phyloP scores from a whole-genome alignment of 345 rosid species.

The Aquilaria malaccensis region DNA sequence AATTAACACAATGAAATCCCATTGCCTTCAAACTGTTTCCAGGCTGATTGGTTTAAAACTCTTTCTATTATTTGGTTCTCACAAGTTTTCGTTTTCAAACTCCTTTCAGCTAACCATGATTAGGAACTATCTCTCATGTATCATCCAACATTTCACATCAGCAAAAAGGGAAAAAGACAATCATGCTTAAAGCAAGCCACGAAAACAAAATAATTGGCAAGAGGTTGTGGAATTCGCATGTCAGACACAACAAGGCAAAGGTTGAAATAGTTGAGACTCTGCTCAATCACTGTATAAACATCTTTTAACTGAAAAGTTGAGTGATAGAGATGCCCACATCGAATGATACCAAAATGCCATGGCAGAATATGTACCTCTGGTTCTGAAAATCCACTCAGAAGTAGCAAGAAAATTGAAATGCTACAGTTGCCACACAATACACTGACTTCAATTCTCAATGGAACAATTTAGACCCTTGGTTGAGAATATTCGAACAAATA shows the following conservation, averaged over 20 bases:
- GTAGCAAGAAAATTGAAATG: not conserved
- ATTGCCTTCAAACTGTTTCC: too few species aligned
- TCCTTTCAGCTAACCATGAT: too few species aligned
- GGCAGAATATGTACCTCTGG: slow-evolving; percentile 2
- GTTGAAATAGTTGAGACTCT: slow-evolving; percentile 4
- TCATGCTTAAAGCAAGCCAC: too few species aligned
- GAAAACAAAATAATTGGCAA: slow-evolving; percentile 9
- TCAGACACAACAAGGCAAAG: slow-evolving; percentile 9
- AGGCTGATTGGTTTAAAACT: too few species aligned
- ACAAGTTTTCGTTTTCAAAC: slow-evolving; percentile 5
- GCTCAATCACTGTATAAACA: slow-evolving; percentile 9
- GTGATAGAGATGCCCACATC: slow-evolving; percentile 10
- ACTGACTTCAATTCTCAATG: too few species aligned
- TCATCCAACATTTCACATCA: slow-evolving; percentile 4
- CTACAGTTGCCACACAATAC: slow-evolving; percentile 12
- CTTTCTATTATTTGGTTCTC: slow-evolving; percentile 7
- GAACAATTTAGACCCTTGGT: too few species aligned
- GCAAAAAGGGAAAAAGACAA: not conserved
- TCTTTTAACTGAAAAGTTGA: slow-evolving; percentile 14
- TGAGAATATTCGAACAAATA: too few species aligned
- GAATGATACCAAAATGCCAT: slow-evolving; percentile 1
- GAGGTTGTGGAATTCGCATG: not conserved
- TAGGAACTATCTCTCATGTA: slow-evolving; percentile 1
- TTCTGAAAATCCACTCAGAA: slow-evolving; percentile 13
- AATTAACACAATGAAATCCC: too few species aligned